phyloP scores from a whole-genome alignment of 768 basidiomycete genomes.

The Steccherinum ochraceum region DNA sequence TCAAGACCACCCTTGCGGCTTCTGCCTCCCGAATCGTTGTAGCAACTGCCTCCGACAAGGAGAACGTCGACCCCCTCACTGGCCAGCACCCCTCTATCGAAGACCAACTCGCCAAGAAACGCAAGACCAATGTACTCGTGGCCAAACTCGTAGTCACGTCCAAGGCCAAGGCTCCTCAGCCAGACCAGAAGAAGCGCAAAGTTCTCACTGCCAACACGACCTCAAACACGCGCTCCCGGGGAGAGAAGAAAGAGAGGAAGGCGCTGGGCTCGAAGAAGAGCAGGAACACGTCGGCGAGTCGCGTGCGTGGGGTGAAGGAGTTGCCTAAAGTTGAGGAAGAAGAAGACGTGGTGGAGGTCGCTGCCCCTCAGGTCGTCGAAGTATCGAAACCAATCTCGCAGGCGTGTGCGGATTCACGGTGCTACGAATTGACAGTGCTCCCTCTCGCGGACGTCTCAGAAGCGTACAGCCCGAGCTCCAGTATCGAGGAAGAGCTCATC shows the following conservation, averaged over 20 bases:
- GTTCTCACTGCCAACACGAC: not conserved
- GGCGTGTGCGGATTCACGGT: conserved; percentile 59
- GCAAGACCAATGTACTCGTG: conserved; percentile 36
- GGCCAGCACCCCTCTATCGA: conserved; percentile 49
- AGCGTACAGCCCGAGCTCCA: conserved; percentile 46
- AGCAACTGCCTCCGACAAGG: conserved; percentile 48
- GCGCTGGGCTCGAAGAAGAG: conserved; percentile 17
- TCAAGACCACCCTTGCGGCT: conserved; percentile 23
- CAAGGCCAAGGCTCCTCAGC: conserved; percentile 12
- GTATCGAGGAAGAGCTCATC: conserved; percentile 10
- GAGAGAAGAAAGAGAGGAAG: conserved; percentile 14
- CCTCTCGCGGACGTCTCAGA: conserved; percentile 72
- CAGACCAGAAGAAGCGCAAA: conserved; percentile 15
- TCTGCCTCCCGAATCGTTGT: conserved; percentile 24
- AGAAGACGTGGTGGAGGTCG: conserved; percentile 34
- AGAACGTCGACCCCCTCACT: conserved; percentile 72
- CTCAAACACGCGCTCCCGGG: conserved; percentile 4
- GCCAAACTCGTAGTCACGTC: conserved; percentile 15
- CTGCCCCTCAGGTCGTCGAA: too few relatives aligned
- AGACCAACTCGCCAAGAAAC: conserved; percentile 50
- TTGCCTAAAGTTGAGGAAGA: conserved; percentile 55
- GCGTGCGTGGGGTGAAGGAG: conserved; percentile 47
- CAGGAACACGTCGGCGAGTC: conserved; percentile 9
- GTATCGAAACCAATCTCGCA: conserved; percentile 27
- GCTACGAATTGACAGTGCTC: conserved; percentile 73